phyloP scores from a whole-genome alignment of 148 eudicot genomes.

The Chenopodium quinoa region DNA sequence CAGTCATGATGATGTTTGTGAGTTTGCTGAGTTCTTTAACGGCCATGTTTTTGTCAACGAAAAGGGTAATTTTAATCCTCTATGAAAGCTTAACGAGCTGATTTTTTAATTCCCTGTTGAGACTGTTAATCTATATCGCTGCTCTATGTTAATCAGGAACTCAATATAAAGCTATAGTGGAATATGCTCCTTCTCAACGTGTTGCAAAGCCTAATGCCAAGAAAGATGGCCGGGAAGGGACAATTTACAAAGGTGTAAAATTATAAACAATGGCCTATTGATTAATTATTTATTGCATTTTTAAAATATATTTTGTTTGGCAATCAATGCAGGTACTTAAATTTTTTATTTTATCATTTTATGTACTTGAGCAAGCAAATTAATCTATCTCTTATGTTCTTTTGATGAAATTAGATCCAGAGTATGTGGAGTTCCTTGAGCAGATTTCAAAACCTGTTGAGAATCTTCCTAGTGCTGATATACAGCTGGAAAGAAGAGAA shows the following conservation, averaged over 20 bases:
- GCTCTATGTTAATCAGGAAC: constrained; percentile 27
- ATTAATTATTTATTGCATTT: not conserved
- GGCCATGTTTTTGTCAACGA: constrained; percentile 56
- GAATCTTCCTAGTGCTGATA: constrained; percentile 51
- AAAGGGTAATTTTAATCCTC: constrained; percentile 31
- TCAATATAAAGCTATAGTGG: constrained; percentile 47
- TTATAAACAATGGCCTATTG: not conserved
- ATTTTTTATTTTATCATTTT: not conserved
- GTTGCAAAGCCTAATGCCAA: constrained; percentile 36
- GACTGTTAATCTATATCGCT: not conserved
- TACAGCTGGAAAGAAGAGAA: constrained; percentile 48
- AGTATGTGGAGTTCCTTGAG: constrained; percentile 48
- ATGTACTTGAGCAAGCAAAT: not conserved
- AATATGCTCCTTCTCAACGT: constrained; percentile 52
- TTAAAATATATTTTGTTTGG: not conserved
- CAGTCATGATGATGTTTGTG: constrained; percentile 43
- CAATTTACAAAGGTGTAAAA: constrained; percentile 39
- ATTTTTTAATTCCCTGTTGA: not conserved
- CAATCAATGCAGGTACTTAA: not conserved
- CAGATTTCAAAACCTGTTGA: constrained; percentile 40
- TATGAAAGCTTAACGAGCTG: not conserved
- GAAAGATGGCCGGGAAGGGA: constrained; percentile 55
- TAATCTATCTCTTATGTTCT: not conserved
- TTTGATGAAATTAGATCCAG: constrained; percentile 34
- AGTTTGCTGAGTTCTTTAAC: constrained; percentile 44